Evolutionary conservation across 176 grass and related monocot genomes (phyloP).

Genomic region (Alopecurus myosuroides): DNA sequence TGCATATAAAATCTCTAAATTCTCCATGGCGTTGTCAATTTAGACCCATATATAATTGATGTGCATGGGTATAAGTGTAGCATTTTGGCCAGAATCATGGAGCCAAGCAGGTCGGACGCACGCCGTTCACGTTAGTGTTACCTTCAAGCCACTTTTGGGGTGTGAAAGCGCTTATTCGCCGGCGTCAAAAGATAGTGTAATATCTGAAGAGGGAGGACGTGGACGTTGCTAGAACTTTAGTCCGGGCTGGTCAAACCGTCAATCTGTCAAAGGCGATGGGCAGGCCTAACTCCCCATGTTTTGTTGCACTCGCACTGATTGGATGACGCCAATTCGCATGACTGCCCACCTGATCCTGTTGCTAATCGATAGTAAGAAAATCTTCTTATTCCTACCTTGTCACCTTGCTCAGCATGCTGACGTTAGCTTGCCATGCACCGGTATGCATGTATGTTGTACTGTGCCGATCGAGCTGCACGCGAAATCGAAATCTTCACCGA

Average conservation of each 20-base stretch:
- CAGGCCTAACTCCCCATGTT: neutral
- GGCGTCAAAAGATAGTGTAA: neutral
- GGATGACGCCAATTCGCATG: neutral
- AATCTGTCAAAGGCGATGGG: neutral
- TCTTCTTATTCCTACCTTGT: no score
- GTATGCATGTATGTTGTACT: neutral
- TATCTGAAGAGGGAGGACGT: neutral
- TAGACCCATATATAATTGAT: neutral
- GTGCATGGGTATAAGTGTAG: neutral
- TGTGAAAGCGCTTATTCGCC: slow-evolving; percentile 27
- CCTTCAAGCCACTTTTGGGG: neutral
- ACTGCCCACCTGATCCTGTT: neutral
- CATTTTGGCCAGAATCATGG: neutral
- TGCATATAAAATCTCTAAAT: neutral
- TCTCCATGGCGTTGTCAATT: neutral
- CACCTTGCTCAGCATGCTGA: neutral
- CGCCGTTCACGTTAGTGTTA: neutral
- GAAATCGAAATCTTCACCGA: neutral
- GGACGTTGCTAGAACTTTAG: neutral
- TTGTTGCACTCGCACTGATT: neutral
- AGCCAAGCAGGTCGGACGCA: neutral
- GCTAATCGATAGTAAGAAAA: neutral
- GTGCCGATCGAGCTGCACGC: neutral
- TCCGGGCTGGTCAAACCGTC: no score
- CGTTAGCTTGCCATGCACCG: neutral